These are phyloP conservation scores for Prunus mira DNA, from an alignment of 306 rosid species.

Conservation along the genomic window DNA sequence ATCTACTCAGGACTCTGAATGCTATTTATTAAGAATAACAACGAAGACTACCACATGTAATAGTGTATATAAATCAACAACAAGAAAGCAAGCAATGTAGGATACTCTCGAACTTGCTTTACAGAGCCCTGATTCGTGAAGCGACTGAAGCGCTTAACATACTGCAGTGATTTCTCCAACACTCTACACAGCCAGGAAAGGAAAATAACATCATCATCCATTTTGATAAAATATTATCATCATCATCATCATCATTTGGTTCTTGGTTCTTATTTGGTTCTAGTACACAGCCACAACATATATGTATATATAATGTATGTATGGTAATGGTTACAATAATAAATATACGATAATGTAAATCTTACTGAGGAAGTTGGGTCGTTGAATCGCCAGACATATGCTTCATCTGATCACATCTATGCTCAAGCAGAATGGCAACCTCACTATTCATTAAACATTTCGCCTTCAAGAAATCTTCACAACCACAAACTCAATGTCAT, in stretches of 20 bases:
- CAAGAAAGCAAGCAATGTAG: background rate
- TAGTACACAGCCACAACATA: background rate
- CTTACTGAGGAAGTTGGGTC: slow-evolving; percentile 25
- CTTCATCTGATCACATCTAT: slow-evolving; percentile 30
- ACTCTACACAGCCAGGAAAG: slow-evolving; percentile 10
- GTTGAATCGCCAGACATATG: slow-evolving; percentile 12
- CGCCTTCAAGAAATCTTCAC: slow-evolving; percentile 32
- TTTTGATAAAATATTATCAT: no score
- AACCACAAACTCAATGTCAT: background rate
- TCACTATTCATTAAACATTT: slow-evolving; percentile 37
- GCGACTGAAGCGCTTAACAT: slow-evolving; percentile 28
- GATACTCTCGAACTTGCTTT: slow-evolving; percentile 37
- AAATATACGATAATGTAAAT: background rate
- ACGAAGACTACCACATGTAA: no score
- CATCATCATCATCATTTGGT: no score
- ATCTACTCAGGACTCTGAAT: slow-evolving; percentile 28
- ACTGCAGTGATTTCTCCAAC: slow-evolving; percentile 34
- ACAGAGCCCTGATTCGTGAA: slow-evolving; percentile 31
- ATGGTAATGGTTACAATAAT: no score
- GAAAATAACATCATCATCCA: background rate
- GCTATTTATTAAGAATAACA: slow-evolving; percentile 4
- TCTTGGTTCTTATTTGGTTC: background rate
- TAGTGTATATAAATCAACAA: no score
- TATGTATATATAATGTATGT: background rate
- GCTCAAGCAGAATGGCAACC: slow-evolving; percentile 34